Base-by-base conservation (phyloP, 805 yeast species). In the Deakozyma indianensis region DNA sequence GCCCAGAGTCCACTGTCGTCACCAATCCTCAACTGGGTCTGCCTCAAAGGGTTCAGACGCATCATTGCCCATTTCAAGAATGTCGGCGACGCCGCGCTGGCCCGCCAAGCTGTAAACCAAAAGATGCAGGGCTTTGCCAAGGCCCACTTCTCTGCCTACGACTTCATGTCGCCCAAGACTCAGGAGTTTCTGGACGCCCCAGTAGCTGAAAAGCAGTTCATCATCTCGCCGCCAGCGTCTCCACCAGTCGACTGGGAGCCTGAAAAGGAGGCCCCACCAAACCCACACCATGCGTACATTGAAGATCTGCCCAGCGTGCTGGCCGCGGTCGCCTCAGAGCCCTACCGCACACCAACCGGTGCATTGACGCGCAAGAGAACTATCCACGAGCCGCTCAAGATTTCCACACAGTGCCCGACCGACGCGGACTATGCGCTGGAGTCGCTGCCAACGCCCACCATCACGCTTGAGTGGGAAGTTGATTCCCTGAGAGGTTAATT, bases 171-270 rank as follows among this genome's bases (percentile, higher is more conserved):
- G 7, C 21, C 32, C 3, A 32, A 42, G 5, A 35, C 44, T 2
- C 35, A 40, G 23, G 45, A 43, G 21, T 47, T 44, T 22, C 47
- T 55, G 32, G 41, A 43, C 18, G 48, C 54, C 32, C 58, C 58
- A 7, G 55, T 49, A 29, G 41, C 51, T 22, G 58, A 57, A 22
- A 44, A 44, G 20, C 47, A 54, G 22, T 44, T 48, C 45, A 51
- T 55, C 23, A 53, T 52, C 22, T 46, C 51, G 23, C 58, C 58
- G 11, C 58, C 58, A 4, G 50, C 54, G 18, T 49, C 53, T 24
- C 58, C 58, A 7, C 56, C 57, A 3, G 47, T 38, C 25, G 56
- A 49, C 28, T 55, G 58, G 58, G 48, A 38, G 23, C 47, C 22
- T 9, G 5, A 43, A 15, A 22, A 35, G 4, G 58, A 55, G 45